Percentiles rank a stretch among this genome's conserved stretches.
phyloP scores from a whole-genome alignment of 495 filamentous ascomycete species.

The Penicillium riverlandense region DNA sequence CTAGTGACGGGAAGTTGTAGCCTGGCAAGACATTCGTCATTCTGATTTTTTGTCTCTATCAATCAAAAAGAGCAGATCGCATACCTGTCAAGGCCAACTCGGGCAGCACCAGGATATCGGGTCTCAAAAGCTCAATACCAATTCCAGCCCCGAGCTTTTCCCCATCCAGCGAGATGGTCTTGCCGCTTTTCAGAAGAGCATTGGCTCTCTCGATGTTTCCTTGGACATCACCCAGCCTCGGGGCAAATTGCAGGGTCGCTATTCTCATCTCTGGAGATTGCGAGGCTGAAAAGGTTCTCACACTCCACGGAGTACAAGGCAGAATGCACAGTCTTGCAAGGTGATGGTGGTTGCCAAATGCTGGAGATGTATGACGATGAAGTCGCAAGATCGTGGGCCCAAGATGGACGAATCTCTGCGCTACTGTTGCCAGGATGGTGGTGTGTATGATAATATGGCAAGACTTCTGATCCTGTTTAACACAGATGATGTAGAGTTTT shows the following conservation, averaged over 20 bases:
- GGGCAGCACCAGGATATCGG: slow-evolving; percentile 67
- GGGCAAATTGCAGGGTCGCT: slow-evolving; percentile 72
- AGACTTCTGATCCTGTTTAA: no score
- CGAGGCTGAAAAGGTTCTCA: slow-evolving; percentile 10
- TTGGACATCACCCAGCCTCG: slow-evolving; percentile 65
- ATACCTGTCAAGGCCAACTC: slow-evolving; percentile 85
- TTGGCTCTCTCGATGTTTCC: slow-evolving; percentile 72
- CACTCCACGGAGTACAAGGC: neutral
- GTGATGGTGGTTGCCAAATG: no score
- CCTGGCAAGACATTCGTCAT: slow-evolving; percentile 38
- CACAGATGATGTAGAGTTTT: no score
- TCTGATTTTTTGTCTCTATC: no score
- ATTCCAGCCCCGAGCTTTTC: neutral
- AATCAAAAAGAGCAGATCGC: slow-evolving; percentile 9
- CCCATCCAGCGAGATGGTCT: slow-evolving; percentile 4
- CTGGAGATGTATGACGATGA: neutral
- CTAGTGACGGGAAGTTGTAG: slow-evolving; percentile 81
- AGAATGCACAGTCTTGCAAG: neutral
- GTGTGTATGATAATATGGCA: neutral
- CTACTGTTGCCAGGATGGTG: slow-evolving; percentile 7
- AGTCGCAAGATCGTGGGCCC: slow-evolving; percentile 2
- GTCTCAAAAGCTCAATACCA: slow-evolving; percentile 21
- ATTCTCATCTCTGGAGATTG: slow-evolving; percentile 56
- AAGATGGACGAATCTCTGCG: slow-evolving; percentile 1
- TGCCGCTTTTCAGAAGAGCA: slow-evolving; percentile 50